Base-by-base conservation (phyloP, 306 rosid species). In the Canavalia gladiata region DNA sequence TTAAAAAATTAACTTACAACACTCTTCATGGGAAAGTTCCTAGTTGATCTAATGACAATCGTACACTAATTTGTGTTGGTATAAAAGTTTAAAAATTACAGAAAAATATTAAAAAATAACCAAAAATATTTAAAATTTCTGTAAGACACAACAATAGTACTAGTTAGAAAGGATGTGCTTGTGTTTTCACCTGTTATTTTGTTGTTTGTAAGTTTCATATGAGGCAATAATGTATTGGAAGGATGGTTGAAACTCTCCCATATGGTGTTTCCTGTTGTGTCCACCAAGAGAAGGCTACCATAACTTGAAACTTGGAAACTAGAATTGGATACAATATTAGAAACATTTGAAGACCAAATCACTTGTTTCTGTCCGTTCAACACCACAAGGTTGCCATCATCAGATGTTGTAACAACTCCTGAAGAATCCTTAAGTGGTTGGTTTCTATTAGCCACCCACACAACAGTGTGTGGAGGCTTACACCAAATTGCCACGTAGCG, bases 231-330 rank as follows among this genome's bases (percentile, higher is more conserved):
- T 13, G 54, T 1, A 37, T 86, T 9, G 8, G 86, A 42, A n/a
- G 89, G 90, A 46, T 80, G n/a, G 7, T 71, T 65, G 62, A 89
- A 83, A 81, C 90, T 89, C 50, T 67, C 65, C 89, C 90, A 89
- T 30, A 78, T 4, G 8, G 6, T 35, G 18, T 8, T 11, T 8
- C 81, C 78, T 0, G 66, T 59, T 54, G 83, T 1, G 41, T 6
- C 85, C 6, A 35, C 28, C 50, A 89, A 58, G 3, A 89, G 82
- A 28, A 89, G 81, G 28, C 84, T 86, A 2, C 91, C 90, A 0
- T 71, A 71, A 35, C 85, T 86, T 41, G 39, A 58, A 51, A 90
- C 76, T 4, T 68, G 2, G 69, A 1, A 58, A 73, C 3, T 82
- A 8, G 79, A 25, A 43, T 84, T 85, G 10, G n/a, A 6, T 12